Evolutionary conservation across 225 moss, liverwort and hornwort species (phyloP), one percentile per base, ranked within the genome.

Genomic region (Climacium dendroides): DNA sequence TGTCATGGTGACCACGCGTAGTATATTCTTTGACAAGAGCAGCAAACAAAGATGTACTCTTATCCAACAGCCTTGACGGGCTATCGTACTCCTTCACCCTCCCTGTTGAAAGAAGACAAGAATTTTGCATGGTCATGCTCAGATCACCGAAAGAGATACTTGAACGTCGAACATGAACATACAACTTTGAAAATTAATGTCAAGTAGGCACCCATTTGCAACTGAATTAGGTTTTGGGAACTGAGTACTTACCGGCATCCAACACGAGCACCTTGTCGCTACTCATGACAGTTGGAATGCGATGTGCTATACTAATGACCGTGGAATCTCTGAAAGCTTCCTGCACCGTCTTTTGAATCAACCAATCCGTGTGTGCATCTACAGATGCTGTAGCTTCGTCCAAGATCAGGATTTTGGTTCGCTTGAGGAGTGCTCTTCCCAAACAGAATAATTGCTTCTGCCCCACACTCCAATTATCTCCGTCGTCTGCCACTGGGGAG

Each of bases 381-480:
- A 93, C 90, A n/a, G 93, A 93, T 20, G 93, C 91, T 29, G 93
- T 91, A 50, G 91, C 93, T 90, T 93, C 93, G 52, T 93, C 93
- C 54, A 91, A 54, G 30, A 93, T 90, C 87, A 93, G 66, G n/a
- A 93, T 83, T 60, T 90, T 91, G 55, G 90, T 89, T 62, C 85
- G 90, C 85, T 90, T 93, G 32, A 93, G 91, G 50, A 93, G 90
- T 24, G 90, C 93, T 79, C 93, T 87, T 22, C 93, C 93, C 12
- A 93, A 89, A 76, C 91, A 93, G 55, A 93, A 89, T 18, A 93
- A 57, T 61, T 93, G 93, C 58, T 87, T 91, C 87, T 93, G 91
- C 53, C 93, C 91, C 65, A 93, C 87, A 80, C 93, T 93, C 93
- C 93, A 93, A 19, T 91, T 90, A 52, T 93, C 90, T 24, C 91